Conservation (phyloP, 2,329 filamentous ascomycete species). For the Penicillium nordicum region DNA sequence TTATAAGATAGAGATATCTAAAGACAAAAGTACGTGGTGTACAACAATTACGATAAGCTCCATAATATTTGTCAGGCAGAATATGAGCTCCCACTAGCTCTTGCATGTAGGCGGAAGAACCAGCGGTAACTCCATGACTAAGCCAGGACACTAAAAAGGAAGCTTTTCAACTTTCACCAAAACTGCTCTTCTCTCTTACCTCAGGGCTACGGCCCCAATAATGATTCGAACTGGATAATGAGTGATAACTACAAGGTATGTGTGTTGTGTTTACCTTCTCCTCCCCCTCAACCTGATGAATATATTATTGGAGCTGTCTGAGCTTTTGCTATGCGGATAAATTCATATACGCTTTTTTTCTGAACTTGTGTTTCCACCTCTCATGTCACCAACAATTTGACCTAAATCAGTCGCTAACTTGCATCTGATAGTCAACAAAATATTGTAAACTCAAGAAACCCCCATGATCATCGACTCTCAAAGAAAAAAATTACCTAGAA, state of each 20-base stretch:
- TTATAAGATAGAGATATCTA: neutral
- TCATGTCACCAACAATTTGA: neutral
- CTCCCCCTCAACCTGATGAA: slow-evolving; percentile 51
- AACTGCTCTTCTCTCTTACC: slow-evolving; percentile 14
- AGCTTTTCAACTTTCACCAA: neutral
- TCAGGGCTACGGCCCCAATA: slow-evolving; percentile 34
- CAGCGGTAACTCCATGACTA: slow-evolving; percentile 5
- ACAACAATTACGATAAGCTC: neutral
- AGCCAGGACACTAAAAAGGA: slow-evolving; percentile 20
- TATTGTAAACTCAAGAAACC: slow-evolving; percentile 34
- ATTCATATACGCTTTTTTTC: slow-evolving; percentile 53
- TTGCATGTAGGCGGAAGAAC: neutral
- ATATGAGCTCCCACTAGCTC: neutral
- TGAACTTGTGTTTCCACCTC: slow-evolving; percentile 18
- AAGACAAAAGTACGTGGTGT: neutral
- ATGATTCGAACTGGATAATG: slow-evolving; percentile 26
- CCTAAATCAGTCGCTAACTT: slow-evolving; percentile 25
- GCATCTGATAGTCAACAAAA: slow-evolving; percentile 28
- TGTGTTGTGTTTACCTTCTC: neutral
- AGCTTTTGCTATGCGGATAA: slow-evolving; percentile 58
- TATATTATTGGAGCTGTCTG: slow-evolving; percentile 76
- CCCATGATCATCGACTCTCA: slow-evolving; percentile 28
- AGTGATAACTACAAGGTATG: slow-evolving; percentile 31
- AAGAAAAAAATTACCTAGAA: slow-evolving; percentile 7
- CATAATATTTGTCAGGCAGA: slow-evolving; percentile 4